Base-by-base conservation (phyloP, 768 basidiomycete genomes). In the Leccinum pellstonianum region DNA sequence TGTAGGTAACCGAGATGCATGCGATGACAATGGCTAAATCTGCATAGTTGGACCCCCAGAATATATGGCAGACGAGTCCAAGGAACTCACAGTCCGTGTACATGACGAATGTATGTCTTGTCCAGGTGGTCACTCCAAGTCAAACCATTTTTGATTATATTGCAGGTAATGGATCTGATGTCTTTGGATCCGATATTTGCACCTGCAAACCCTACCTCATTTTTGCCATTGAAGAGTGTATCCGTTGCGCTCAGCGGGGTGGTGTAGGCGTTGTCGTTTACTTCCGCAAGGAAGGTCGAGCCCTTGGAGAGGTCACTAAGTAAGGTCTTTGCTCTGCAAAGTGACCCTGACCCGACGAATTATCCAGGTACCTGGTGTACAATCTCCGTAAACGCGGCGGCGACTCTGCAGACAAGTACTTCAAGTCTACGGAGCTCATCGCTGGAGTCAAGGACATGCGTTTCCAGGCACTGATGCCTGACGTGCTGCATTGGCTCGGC, bases 381-480 rank as follows among this genome's bases (percentile, higher is more conserved):
- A 98, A 98, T 77, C 83, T 95, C 10, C 88, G 96, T 59, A 98
- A 98, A 76, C 88, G 96, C 48, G 91, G 90, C 3, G 95, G 94
- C 6, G 96, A 98, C 75, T 86, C 85, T 1, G 96, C 96, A 1
- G 88, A 93, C 75, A 86, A 87, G 69, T 98, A 98, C 79, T 98
- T 98, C 81, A 88, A 90, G 71, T 86, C 88, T 5, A 98, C 96
- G 0, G 95, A 95, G 75, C 78, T 91, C 63, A 91, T 98, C 60
- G 95, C 95, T 0, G 95, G 95, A 9, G 95, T 97, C 23, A 91
- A 93, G 76, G 93, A 95, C 69, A 93, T 94, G 92, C 85, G 93
- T n/a, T 95, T 95, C 86, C 81, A 87, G 71, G 91, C 88, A 21
- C 80, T 93, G 61, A 97, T 98, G 95, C 96, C 96, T 3, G 96